These are phyloP conservation scores for Sporothrix protearum DNA, from an alignment of 2,329 filamentous ascomycete genomes.

Conservation along the genomic window DNA sequence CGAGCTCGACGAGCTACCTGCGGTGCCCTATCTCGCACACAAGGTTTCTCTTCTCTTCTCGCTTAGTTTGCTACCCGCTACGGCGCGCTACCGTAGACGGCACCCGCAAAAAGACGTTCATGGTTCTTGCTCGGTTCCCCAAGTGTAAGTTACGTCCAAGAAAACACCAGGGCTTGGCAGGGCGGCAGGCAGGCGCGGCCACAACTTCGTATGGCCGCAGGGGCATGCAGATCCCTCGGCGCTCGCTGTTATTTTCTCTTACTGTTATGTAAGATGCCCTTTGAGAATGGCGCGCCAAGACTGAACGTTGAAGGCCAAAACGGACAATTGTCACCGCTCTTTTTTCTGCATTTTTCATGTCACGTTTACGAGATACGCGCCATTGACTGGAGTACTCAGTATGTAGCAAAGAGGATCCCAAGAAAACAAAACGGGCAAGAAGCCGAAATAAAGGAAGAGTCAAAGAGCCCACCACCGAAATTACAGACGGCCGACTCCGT, in stretches of 20 bases:
- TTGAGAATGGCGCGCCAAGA: neutral
- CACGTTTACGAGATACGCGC: neutral
- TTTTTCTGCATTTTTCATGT: neutral
- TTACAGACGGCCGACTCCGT: neutral
- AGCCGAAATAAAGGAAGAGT: neutral
- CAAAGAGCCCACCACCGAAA: neutral
- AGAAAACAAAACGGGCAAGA: neutral
- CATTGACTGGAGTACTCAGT: neutral
- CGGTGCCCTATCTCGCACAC: neutral
- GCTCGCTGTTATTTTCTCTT: no score
- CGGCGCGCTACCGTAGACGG: conserved; percentile 4
- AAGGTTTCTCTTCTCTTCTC: neutral
- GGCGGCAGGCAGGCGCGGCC: neutral
- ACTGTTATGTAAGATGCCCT: neutral
- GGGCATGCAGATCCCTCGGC: conserved; percentile 4
- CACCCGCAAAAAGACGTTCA: neutral
- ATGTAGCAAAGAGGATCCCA: neutral
- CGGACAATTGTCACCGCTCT: neutral
- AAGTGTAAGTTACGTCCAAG: neutral
- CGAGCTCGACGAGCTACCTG: neutral
- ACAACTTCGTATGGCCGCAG: neutral
- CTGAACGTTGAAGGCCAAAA: neutral
- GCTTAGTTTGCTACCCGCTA: neutral
- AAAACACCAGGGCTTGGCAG: neutral
- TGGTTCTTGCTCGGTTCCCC: no score